Evolutionary conservation across 257 asterid genomes (phyloP).

Genomic region (Fraxinus excelsior): DNA sequence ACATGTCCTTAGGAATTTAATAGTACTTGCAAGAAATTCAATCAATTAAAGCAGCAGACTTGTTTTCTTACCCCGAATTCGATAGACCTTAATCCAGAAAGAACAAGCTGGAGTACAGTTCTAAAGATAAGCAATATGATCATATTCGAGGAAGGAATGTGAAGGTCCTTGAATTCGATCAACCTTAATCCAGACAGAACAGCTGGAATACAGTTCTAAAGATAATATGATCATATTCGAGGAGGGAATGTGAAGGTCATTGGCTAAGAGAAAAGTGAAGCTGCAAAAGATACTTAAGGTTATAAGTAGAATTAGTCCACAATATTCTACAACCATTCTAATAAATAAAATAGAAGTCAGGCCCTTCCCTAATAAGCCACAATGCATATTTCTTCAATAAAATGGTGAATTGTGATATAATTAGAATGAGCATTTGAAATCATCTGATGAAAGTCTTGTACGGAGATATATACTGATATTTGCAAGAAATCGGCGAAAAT

Average conservation of each 20-base stretch:
- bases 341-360: background rate
- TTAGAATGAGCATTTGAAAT: background rate
- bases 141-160: background rate
- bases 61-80: background rate
- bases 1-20: too few relatives aligned
- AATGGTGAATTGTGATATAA: background rate
- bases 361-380: background rate
- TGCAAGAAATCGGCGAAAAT: background rate
- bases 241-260: background rate
- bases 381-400: background rate
- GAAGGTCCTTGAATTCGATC: too few relatives aligned
- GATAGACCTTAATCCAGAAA: background rate
- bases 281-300: background rate
- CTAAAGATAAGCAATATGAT: background rate
- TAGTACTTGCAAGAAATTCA: background rate
- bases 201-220: background rate
- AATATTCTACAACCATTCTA: background rate
- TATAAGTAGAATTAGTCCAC: background rate
- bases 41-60: background rate
- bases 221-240: background rate
- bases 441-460: background rate
- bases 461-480: background rate
- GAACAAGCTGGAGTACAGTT: background rate
- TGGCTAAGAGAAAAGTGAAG: background rate
- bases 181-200: background rate